Base-by-base conservation (phyloP, 495 filamentous ascomycete species). In the Penicillium samsonianum region DNA sequence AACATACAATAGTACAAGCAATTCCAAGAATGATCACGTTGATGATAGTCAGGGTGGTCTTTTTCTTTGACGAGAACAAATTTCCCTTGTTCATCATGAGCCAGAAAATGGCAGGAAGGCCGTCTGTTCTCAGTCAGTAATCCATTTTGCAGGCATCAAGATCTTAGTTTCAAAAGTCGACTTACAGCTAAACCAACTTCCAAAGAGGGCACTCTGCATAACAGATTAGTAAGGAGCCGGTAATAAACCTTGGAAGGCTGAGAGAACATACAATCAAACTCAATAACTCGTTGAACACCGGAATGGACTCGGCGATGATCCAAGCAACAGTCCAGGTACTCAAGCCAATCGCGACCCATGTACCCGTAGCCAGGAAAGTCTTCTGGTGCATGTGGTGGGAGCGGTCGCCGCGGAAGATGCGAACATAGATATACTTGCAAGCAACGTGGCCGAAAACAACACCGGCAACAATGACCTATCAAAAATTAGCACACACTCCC, bases 251-350 rank as follows among this genome's bases (percentile, higher is more conserved):
- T n/a, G n/a, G n/a, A n/a, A n/a, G n/a, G n/a, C n/a, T n/a, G n/a
- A 1, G 20, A 40, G 17, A 38, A 59, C 67, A 14, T 54, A 69
- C 68, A 30, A 72, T 65, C 41, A 70, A 41, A 64, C 71, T 70
- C 50, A 90, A 66, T 55, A 90, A 64, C 37, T 84, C 79, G 59
- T 80, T 84, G 73, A 90, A 90, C 63, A 86, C 81, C 0, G 88
- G 88, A 38, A 90, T 87, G 4, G 84, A 81, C 64, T 86, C 81
- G 12, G 86, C 86, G 61, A 91, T 84, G 47, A 90, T 63, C 82
- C 84, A 90, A 5, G 85, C 84, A 23, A 87, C 55, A 10, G 83
- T 54, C 67, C 85, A 89, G 35, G 87, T 71, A 47, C 59, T 46
- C n/a, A 79, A 53, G 19, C 82, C 76, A n/a, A 89, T 80, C 1